Evolutionary conservation across 306 rosid genomes (phyloP).

Genomic region (Rosa persica): DNA sequence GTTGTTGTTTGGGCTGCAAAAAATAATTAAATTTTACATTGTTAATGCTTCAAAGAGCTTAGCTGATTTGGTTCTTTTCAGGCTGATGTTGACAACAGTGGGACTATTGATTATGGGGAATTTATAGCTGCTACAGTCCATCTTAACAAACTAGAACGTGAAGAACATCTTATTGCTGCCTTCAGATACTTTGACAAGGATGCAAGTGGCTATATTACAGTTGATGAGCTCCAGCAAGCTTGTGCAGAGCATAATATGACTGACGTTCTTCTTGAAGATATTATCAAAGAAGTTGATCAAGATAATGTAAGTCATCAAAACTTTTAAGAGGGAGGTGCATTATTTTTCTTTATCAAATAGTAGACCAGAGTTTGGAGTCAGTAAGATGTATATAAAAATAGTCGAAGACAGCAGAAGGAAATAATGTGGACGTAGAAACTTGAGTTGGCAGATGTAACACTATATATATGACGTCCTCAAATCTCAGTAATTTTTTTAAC

Average conservation of each 20-base stretch:
- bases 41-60: conserved; percentile 25
- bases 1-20: conserved; percentile 4
- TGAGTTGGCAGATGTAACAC: neutral
- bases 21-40: neutral
- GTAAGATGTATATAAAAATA: neutral
- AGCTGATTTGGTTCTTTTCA: conserved; percentile 46
- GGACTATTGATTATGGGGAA: conserved; percentile 95
- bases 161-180: conserved; percentile 93
- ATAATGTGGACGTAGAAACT: neutral
- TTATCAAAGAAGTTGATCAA: conserved; percentile 91
- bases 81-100: conserved; percentile 98
- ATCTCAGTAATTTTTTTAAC: neutral
- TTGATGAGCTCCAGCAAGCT: conserved; percentile 97
- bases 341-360: neutral
- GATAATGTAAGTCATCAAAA: conserved; percentile 71
- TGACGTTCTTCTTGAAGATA: conserved; percentile 81
- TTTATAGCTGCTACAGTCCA: conserved; percentile 96
- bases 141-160: conserved; percentile 96
- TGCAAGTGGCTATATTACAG: conserved; percentile 91
- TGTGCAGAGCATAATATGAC: conserved; percentile 85
- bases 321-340: neutral
- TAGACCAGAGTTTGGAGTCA: neutral
- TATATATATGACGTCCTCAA: neutral
- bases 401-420: neutral
- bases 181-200: conserved; percentile 92